Evolutionary conservation across 225 moss, liverwort and hornwort species (phyloP), one percentile per base, ranked within the genome.

Genomic region (Polytrichum commune): DNA sequence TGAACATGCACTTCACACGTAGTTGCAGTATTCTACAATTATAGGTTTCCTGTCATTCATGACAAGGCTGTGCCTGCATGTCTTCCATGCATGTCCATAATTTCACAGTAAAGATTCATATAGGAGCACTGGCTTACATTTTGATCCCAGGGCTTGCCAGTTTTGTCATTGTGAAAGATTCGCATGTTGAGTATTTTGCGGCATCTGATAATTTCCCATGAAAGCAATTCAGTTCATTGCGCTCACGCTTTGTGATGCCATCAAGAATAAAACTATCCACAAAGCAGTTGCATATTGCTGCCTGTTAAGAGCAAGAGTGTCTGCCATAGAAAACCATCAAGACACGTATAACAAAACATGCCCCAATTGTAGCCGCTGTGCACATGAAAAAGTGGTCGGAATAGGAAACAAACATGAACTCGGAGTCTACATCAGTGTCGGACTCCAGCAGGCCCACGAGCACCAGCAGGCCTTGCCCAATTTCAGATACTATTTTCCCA

Each of bases 401-500:
- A 18, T 38, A 29, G 56, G 35, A 35, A 57, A 33, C 72, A 66
- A 55, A 92, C 94, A 95, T 95, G 81, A 85, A 92, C 70, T 95
- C 92, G 27, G 92, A 86, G 80, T 95, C 92, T 60, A 76, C 77
- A 55, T 92, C 89, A 27, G 80, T 84, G 69, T 95, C 90, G 70
- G 81, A 81, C 35, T 95, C 92, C 28, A 87, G 90, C 75, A 95
- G 84, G 56, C 90, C 94, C 58, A 95, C 90, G 23, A 95, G 75
- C 79, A 95, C 92, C 85, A 95, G 75, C 74, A 92, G 71, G 25
- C 94, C 94, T 56, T 87, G 85, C 68, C 90, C 87, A 16, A 95
- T 90, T 66, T 90, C 83, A 16, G 94, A 90, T 55, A 92, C 87
- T 32, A 67, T 75, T 32, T 77, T 90, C 7, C 94, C 94, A 53